Evolutionary conservation across 2,329 filamentous ascomycete species (phyloP).

Genomic region (Alternaria sp.): DNA sequence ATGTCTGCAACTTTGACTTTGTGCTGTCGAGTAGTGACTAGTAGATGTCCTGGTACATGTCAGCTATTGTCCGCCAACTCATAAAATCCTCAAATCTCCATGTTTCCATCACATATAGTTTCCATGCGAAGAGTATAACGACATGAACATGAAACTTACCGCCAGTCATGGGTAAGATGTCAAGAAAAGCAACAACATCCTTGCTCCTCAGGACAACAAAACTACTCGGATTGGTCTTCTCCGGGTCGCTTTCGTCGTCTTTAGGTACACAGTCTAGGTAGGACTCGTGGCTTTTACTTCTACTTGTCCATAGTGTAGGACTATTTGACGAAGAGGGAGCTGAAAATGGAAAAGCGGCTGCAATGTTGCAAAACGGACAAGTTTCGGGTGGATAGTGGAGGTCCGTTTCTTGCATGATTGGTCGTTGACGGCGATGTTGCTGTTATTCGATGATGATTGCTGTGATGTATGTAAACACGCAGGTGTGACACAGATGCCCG

Average conservation of each 20-base stretch:
- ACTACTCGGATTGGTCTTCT: constrained; percentile 50
- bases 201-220: constrained; percentile 80
- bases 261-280: constrained; percentile 34
- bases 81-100: not conserved
- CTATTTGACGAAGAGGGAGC: not conserved
- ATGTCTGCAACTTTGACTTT: constrained; percentile 80
- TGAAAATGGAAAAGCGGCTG: constrained; percentile 57
- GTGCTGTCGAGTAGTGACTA: constrained; percentile 82
- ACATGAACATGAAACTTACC: constrained; percentile 57
- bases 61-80: not conserved
- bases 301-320: constrained; percentile 5
- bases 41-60: constrained; percentile 66
- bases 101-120: not conserved
- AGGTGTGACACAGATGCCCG: not conserved
- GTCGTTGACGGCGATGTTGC: not conserved
- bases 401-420: constrained; percentile 42
- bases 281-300: constrained; percentile 18
- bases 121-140: not conserved
- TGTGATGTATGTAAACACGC: not conserved
- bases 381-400: constrained; percentile 52
- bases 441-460: not conserved
- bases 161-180: constrained; percentile 86
- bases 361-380: constrained; percentile 69
- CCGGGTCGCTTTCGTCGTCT: constrained; percentile 35
- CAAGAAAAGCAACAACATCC: constrained; percentile 84